A percentile compares a stretch with the other conserved stretches of the same genome.
Evolutionary conservation across 208 protist genomes (phyloP).

Genomic region (Trypanosoma avium): DNA sequence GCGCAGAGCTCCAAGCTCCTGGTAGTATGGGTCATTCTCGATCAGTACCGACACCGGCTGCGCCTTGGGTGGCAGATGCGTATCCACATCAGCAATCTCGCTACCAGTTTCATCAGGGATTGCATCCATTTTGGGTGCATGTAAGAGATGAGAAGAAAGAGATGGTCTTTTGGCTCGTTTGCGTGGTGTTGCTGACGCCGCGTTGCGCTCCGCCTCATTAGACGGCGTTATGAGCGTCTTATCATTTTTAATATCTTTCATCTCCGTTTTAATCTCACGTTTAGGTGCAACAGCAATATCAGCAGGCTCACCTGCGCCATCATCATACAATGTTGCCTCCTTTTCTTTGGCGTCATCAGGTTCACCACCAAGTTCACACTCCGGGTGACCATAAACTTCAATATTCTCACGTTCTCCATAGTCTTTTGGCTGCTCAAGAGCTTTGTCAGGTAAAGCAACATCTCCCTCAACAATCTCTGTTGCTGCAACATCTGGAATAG

Average conservation of each 20-base stretch:
- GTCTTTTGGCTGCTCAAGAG: neutral
- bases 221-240: no score
- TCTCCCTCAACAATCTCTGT: neutral
- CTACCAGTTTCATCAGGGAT: no score
- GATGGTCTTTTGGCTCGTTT: no score
- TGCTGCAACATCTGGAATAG: neutral
- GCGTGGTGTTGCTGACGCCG: no score
- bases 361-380: neutral
- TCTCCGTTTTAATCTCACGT: no score
- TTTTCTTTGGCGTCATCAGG: neutral
- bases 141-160: no score
- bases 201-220: neutral
- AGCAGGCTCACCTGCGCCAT: neutral
- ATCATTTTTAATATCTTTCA: no score
- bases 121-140: no score
- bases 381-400: no score
- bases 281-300: neutral
- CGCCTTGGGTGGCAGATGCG: neutral
- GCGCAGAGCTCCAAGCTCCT: slow-evolving; percentile 45
- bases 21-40: slow-evolving; percentile 32
- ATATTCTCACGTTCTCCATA: no score
- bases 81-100: neutral
- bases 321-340: neutral
- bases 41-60: neutral
- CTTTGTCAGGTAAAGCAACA: neutral